These are phyloP conservation scores for Torulaspora quercuum DNA, from an alignment of 805 yeast genomes.

Conservation along the genomic window DNA sequence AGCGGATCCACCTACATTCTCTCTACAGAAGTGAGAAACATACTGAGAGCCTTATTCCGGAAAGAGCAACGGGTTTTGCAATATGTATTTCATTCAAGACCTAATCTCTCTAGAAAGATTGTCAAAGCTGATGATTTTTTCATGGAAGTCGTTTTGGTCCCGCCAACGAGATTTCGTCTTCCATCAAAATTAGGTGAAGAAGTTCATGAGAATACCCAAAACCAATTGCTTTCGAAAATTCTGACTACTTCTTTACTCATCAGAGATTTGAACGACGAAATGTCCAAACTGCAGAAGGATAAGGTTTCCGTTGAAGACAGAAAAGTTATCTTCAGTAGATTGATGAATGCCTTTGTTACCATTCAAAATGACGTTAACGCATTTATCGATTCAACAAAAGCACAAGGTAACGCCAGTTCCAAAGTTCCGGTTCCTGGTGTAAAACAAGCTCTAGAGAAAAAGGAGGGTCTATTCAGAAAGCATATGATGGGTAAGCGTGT, in stretches of 20 bases:
- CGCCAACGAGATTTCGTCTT: conserved; percentile 93
- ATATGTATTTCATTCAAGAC: conserved; percentile 79
- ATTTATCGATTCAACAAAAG: conserved; percentile 87
- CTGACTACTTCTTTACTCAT: conserved; percentile 76
- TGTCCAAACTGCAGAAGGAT: conserved; percentile 58
- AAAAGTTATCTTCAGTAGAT: conserved; percentile 73
- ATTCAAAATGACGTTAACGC: conserved; percentile 94
- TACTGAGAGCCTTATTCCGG: conserved; percentile 68
- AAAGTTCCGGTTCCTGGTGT: conserved; percentile 83
- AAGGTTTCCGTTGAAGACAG: conserved; percentile 64
- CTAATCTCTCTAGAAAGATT: conserved; percentile 45
- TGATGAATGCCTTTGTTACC: conserved; percentile 94
- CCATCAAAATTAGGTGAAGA: conserved; percentile 98
- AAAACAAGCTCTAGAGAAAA: conserved; percentile 95
- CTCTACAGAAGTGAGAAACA: conserved; percentile 81
- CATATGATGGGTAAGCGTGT: conserved; percentile 99
- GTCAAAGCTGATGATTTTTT: conserved; percentile 81
- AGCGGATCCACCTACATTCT: conserved; percentile 81
- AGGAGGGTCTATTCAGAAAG: conserved; percentile 96
- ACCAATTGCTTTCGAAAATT: conserved; percentile 77
- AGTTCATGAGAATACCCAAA: conserved; percentile 90
- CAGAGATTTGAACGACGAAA: conserved; percentile 84
- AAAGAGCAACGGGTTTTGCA: conserved; percentile 67
- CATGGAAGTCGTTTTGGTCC: conserved; percentile 83
- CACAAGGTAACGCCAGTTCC: conserved; percentile 67